Conservation (phyloP, 23 red algal species). For the Pyropia yezoensis region DNA sequence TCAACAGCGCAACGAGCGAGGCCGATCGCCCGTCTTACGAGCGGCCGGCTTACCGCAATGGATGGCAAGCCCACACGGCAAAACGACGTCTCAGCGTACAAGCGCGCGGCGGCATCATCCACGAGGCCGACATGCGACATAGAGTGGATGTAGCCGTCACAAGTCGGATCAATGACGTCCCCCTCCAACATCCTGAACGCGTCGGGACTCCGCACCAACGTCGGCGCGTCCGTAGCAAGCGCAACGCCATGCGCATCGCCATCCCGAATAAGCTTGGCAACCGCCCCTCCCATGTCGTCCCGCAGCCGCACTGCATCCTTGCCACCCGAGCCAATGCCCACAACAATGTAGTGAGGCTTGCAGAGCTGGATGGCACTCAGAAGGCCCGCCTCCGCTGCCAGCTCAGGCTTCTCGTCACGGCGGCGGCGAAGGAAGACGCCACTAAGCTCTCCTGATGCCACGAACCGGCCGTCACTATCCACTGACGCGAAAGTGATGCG, state of each 20-base stretch:
- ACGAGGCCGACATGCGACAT: not conserved
- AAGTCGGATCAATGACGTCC: too few species aligned
- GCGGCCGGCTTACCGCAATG: not conserved
- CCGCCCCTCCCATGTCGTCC: conserved; percentile 26
- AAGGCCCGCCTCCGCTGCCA: conserved; percentile 18
- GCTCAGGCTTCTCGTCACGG: conserved; percentile 3
- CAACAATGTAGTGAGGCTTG: conserved; percentile 32
- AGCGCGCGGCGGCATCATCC: conserved; percentile 28
- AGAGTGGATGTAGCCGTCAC: too few species aligned
- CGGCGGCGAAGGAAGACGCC: conserved; percentile 7
- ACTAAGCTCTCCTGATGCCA: conserved; percentile 33
- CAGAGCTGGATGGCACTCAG: conserved; percentile 23
- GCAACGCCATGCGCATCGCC: not conserved
- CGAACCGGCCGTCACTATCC: conserved; percentile 31
- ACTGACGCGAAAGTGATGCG: conserved; percentile 22
- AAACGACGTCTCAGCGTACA: conserved; percentile 7
- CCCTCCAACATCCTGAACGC: too few species aligned
- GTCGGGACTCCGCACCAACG: too few species aligned
- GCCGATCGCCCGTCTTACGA: conserved; percentile 41
- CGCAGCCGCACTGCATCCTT: conserved; percentile 29
- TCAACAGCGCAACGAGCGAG: conserved; percentile 73
- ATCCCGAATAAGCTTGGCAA: conserved; percentile 23
- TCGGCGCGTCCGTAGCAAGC: too few species aligned
- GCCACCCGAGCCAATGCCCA: conserved; percentile 63
- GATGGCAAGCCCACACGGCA: too few species aligned